Conservation (phyloP, 495 filamentous ascomycete genomes). For the Amorphotheca resinae region DNA sequence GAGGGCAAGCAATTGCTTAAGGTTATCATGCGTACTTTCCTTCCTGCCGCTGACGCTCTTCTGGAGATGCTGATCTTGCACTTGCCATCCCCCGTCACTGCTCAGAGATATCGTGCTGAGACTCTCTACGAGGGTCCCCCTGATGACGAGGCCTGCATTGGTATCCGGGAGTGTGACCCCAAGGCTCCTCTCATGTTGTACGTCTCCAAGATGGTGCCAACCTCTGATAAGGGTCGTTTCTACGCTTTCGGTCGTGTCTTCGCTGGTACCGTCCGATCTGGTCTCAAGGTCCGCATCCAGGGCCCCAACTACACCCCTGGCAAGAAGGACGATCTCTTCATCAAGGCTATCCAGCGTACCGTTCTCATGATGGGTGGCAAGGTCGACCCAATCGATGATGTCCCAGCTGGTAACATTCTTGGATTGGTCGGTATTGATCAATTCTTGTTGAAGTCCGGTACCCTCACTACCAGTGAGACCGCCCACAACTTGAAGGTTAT, state of each 20-base stretch:
- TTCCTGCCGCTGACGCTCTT: conserved; percentile 94
- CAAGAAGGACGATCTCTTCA: conserved; percentile 97
- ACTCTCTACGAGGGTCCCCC: conserved; percentile 95
- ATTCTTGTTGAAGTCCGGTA: conserved; percentile 99
- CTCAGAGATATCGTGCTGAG: conserved; percentile 96
- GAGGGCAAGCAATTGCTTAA: conserved; percentile 97
- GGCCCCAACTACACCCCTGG: conserved; percentile 97
- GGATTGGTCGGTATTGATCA: conserved; percentile 99
- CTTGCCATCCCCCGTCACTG: conserved; percentile 88
- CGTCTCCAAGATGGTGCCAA: conserved; percentile 99
- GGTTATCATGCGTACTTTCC: conserved; percentile 95
- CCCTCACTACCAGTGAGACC: conserved; percentile 90
- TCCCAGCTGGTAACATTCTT: conserved; percentile 97
- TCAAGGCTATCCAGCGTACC: conserved; percentile 99
- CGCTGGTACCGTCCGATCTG: conserved; percentile 90
- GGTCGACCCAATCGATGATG: conserved; percentile 98
- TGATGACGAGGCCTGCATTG: conserved; percentile 84
- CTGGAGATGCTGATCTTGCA: conserved; percentile 99
- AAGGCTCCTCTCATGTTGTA: conserved; percentile 99
- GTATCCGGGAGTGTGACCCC: conserved; percentile 95
- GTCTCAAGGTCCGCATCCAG: conserved; percentile 99
- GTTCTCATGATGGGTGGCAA: conserved; percentile 99
- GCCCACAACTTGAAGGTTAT: conserved; percentile 99
- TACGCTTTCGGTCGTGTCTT: conserved; percentile 99
- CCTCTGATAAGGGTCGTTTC: conserved; percentile 99